These are phyloP conservation scores for Panicum hallii DNA, from an alignment of 202 grass and related monocot genomes.

Conservation along the genomic window DNA sequence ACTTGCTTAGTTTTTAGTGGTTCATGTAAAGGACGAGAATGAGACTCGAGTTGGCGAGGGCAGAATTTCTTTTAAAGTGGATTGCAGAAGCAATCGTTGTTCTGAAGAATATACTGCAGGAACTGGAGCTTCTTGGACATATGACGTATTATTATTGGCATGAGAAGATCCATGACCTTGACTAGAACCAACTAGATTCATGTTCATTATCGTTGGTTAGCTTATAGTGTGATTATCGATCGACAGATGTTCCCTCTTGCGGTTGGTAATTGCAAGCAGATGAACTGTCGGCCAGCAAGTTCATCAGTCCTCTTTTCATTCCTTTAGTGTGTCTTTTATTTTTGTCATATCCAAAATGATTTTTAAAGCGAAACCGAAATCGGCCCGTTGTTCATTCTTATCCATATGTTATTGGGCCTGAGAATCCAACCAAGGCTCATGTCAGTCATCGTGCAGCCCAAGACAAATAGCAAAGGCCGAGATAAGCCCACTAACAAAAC, in stretches of 20 bases:
- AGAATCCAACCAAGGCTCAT: background rate
- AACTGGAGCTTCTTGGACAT: background rate
- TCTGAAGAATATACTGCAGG: background rate
- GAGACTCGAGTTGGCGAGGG: constrained; percentile 19
- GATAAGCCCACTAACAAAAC: background rate
- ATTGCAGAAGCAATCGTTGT: background rate
- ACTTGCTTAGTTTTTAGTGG: constrained; percentile 19
- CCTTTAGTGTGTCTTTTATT: background rate
- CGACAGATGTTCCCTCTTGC: background rate
- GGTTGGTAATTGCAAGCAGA: constrained; percentile 3
- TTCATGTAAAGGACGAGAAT: constrained; percentile 3
- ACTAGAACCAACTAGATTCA: background rate
- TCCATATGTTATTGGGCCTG: background rate
- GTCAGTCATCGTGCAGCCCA: background rate
- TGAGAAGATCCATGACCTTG: background rate
- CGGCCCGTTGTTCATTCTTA: background rate
- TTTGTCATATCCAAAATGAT: background rate
- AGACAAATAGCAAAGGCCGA: background rate
- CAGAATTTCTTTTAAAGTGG: background rate
- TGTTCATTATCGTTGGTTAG: background rate
- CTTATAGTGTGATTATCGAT: background rate
- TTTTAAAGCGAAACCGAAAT: background rate
- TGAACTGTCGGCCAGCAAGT: background rate
- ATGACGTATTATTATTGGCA: background rate
- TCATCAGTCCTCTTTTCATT: background rate